Evolutionary conservation across 306 rosid genomes (phyloP).

Genomic region (Cicer judaicum): DNA sequence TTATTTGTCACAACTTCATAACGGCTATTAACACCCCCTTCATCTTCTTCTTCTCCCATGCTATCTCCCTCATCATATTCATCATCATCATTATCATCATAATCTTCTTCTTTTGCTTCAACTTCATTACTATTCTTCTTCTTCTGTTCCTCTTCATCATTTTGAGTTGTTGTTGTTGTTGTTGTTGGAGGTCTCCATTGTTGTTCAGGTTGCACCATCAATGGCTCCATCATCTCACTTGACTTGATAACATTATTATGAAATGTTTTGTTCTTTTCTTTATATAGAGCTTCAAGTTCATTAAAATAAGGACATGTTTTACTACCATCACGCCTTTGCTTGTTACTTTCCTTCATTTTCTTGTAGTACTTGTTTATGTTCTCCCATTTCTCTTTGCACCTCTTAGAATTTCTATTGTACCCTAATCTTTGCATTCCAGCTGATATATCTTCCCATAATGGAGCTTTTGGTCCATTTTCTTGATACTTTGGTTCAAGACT

Average conservation of each 20-base stretch:
- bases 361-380: constrained; percentile 95
- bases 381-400: constrained; percentile 99
- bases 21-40: constrained; percentile 30
- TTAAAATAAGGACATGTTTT: constrained; percentile 88
- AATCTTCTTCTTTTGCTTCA: constrained; percentile 37
- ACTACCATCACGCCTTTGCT: constrained; percentile 66
- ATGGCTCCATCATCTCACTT: constrained; percentile 60
- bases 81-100: constrained; percentile 48
- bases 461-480: constrained; percentile 80
- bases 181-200: constrained; percentile 75
- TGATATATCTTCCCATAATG: constrained; percentile 93
- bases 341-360: constrained; percentile 81
- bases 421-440: constrained; percentile 72
- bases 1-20: constrained; percentile 59
- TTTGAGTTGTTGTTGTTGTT: neutral
- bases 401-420: constrained; percentile 72
- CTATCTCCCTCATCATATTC: constrained; percentile 66
- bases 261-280: constrained; percentile 51
- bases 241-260: constrained; percentile 33
- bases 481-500: constrained; percentile 70
- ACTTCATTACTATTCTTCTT: constrained; percentile 31
- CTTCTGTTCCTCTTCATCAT: constrained; percentile 15
- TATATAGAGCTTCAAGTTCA: constrained; percentile 78
- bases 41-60: constrained; percentile 45
- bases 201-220: constrained; percentile 84